A percentile compares a stretch with the other conserved stretches of the same genome.
These are phyloP conservation scores for Amesomyces nigricolor DNA, from an alignment of 2,329 filamentous ascomycete genomes.

Conservation along the genomic window DNA sequence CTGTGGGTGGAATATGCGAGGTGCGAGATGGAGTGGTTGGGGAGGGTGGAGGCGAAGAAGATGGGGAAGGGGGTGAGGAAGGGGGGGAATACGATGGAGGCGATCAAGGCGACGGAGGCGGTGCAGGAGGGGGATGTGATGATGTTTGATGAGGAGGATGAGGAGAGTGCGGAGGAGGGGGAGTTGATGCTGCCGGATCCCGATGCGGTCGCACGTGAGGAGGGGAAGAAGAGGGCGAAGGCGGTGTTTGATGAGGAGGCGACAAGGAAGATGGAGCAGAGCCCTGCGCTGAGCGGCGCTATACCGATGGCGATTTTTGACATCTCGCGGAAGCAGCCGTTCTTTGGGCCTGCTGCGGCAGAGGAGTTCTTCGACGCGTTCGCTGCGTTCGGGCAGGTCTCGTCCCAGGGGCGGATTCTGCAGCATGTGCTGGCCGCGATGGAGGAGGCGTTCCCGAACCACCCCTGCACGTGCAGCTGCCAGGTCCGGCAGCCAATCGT, in stretches of 20 bases:
- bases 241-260: conserved; percentile 41
- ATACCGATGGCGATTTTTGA: conserved; percentile 93
- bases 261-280: conserved; percentile 55
- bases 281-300: conserved; percentile 83
- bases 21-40: conserved; percentile 88
- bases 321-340: conserved; percentile 71
- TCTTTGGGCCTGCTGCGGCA: conserved; percentile 59
- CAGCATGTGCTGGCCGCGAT: conserved; percentile 68
- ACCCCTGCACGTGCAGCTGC: conserved; percentile 62
- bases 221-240: conserved; percentile 33
- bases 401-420: conserved; percentile 60
- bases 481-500: conserved; percentile 65
- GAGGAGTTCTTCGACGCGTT: conserved; percentile 79
- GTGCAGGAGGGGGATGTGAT: conserved; percentile 40
- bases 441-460: conserved; percentile 51
- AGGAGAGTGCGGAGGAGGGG: conserved; percentile 42
- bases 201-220: conserved; percentile 28
- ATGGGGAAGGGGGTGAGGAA: conserved; percentile 37
- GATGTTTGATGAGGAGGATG: conserved; percentile 41
- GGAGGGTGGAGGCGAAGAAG: conserved; percentile 70
- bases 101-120: conserved; percentile 40
- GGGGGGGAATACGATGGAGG: conserved; percentile 34
- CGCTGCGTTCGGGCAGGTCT: conserved; percentile 59
- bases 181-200: conserved; percentile 43
- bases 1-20: conserved; percentile 89